These are phyloP conservation scores for Suhomyces tanzawaensis DNA, from an alignment of 805 yeast genomes.

Conservation along the genomic window DNA sequence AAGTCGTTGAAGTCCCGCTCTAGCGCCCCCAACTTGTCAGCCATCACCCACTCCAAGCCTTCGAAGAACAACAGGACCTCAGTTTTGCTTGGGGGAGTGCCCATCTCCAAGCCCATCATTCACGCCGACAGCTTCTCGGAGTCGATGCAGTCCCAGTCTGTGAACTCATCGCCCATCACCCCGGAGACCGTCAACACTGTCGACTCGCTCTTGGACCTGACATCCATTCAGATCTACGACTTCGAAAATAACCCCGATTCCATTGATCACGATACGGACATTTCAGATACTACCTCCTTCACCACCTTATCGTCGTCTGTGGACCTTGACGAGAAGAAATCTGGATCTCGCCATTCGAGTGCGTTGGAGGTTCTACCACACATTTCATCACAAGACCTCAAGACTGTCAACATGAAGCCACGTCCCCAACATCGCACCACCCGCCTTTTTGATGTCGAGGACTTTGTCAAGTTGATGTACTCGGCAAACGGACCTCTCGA, in stretches of 20 bases:
- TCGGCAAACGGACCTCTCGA: slow-evolving; percentile 5
- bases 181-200: slow-evolving; percentile 15
- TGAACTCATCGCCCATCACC: slow-evolving; percentile 7
- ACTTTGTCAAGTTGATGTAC: slow-evolving; percentile 4
- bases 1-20: slow-evolving; percentile 18
- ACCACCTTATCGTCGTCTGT: slow-evolving; percentile 1
- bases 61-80: not conserved
- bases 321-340: not conserved
- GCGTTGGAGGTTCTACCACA: not conserved
- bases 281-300: slow-evolving; percentile 1
- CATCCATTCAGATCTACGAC: slow-evolving; percentile 17
- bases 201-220: slow-evolving; percentile 18
- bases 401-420: not conserved
- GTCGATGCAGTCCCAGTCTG: slow-evolving; percentile 3
- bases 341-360: not conserved
- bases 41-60: not conserved
- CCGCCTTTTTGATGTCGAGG: slow-evolving; percentile 2
- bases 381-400: not conserved
- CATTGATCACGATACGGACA: slow-evolving; percentile 4
- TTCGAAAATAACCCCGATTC: slow-evolving; percentile 11
- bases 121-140: not conserved
- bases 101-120: slow-evolving; percentile 8
- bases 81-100: not conserved
- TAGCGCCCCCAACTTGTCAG: slow-evolving; percentile 21
- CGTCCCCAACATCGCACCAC: slow-evolving; percentile 1